Evolutionary conservation across 2,329 filamentous ascomycete species (phyloP), one percentile per base, ranked within the genome.

Genomic region (Allantophomopsis cytisporea): DNA sequence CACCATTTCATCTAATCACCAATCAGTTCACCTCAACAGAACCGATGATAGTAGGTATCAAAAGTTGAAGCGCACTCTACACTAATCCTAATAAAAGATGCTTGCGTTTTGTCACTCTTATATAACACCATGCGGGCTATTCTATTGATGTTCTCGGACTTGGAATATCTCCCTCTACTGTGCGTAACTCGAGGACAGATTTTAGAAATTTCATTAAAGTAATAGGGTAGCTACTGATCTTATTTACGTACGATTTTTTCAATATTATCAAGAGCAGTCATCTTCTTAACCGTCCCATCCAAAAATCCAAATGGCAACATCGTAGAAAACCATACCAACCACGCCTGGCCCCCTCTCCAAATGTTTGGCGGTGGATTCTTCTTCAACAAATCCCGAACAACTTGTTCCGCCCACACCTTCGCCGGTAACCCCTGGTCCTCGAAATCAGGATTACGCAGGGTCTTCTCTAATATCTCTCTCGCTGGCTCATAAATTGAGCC

Each of bases 401-500:
- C 50, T 2, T 44, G 42, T 1, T 2, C 11, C 0, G 50, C 50
- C 20, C 52, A 53, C 7, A 31, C 5, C 30, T n/a, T 45, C 46
- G 8, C 43, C 43, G 33, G 48, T 39, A 39, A 39, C 39, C 5
- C 35, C 39, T 5, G 23, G 21, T 21, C 15, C 16, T 33, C 30
- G 4, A 12, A 10, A 16, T 35, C 10, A 23, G 21, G 30, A 23
- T 36, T 32, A 14, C 28, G 35, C 40, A 34, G 33, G 17, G 34
- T 28, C 32, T 37, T 21, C 15, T 31, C 30, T 17, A 36, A 38
- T 5, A 38, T 35, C 11, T 14, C 31, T 10, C 35, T 15, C 3
- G 42, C 31, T 15, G 39, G 39, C 12, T 36, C 20, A 31, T 43
- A 43, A 8, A 43, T 20, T 8, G 36, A 39, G 15, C 39, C 36